Conservation (phyloP, 1,139 yeast species). For the Pichia inconspicua region DNA sequence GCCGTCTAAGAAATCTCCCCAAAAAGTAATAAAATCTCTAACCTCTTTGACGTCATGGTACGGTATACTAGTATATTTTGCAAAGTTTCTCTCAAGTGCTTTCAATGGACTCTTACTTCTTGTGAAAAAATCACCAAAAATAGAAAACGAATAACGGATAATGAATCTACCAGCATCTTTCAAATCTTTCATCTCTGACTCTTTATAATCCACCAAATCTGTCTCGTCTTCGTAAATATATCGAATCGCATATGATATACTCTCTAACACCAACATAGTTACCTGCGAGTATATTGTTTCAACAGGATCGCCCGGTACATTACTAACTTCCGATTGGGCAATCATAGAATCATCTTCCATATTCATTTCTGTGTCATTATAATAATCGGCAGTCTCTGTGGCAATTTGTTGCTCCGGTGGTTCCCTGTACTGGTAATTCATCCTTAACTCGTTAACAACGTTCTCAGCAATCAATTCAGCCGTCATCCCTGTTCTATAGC, state of each 20-base stretch:
- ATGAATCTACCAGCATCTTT: conserved; percentile 38
- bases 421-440: background rate
- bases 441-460: conserved; percentile 37
- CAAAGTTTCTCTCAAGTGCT: conserved; percentile 19
- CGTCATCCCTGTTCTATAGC: conserved; percentile 52
- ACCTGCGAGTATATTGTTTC: conserved; percentile 35
- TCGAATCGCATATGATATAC: conserved; percentile 47
- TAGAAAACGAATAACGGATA: conserved; percentile 47
- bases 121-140: conserved; percentile 43
- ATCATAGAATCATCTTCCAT: background rate
- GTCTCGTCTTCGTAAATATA: conserved; percentile 53
- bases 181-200: conserved; percentile 31
- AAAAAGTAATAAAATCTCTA: conserved; percentile 38
- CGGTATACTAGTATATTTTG: conserved; percentile 31
- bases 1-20: conserved; percentile 33
- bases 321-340: background rate
- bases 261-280: conserved; percentile 35
- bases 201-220: conserved; percentile 42
- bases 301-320: background rate
- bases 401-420: background rate
- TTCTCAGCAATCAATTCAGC: conserved; percentile 50
- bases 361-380: background rate
- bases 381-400: background rate
- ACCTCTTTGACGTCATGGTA: conserved; percentile 24
- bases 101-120: conserved; percentile 23